Percentiles rank a stretch among this genome's conserved stretches.
Evolutionary conservation across 139 green algal genomes (phyloP).

Genomic region (Chlorella sp.): DNA sequence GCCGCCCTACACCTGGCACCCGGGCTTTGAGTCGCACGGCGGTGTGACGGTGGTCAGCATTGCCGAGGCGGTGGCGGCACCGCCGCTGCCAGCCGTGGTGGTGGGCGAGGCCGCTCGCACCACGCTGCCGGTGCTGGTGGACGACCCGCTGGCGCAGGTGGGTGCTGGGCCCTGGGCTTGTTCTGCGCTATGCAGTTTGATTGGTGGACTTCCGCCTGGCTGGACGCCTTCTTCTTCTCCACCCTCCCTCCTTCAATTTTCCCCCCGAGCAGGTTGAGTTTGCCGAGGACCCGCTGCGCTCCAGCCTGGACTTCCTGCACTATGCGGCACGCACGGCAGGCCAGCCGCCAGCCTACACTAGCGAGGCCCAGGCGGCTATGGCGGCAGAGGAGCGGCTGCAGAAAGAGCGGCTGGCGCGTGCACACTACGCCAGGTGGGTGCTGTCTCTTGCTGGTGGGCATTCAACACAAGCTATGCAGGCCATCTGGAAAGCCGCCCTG

Average conservation of each 20-base stretch:
- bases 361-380: background rate
- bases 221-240: no score
- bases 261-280: background rate
- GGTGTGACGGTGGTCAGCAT: slow-evolving; percentile 23
- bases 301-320: slow-evolving; percentile 22
- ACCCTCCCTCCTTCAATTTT: no score
- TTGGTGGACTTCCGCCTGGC: no score
- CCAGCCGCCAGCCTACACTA: background rate
- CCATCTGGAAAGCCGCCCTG: background rate
- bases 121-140: background rate
- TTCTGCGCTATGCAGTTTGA: no score
- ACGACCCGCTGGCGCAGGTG: no score
- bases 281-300: slow-evolving; percentile 23
- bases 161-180: background rate
- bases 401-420: slow-evolving; percentile 19
- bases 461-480: background rate
- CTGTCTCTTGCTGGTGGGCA: background rate
- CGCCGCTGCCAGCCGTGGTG: background rate
- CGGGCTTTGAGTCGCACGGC: slow-evolving; percentile 1
- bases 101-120: background rate
- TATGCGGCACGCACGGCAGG: slow-evolving; percentile 19
- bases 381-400: slow-evolving; percentile 25
- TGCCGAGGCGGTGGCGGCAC: background rate
- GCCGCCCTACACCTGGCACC: slow-evolving; percentile 29
- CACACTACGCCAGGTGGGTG: slow-evolving; percentile 23